Evolutionary conservation across 2,329 filamentous ascomycete species (phyloP), one percentile per base, ranked within the genome.

Genomic region (Scytalidium lignicola): DNA sequence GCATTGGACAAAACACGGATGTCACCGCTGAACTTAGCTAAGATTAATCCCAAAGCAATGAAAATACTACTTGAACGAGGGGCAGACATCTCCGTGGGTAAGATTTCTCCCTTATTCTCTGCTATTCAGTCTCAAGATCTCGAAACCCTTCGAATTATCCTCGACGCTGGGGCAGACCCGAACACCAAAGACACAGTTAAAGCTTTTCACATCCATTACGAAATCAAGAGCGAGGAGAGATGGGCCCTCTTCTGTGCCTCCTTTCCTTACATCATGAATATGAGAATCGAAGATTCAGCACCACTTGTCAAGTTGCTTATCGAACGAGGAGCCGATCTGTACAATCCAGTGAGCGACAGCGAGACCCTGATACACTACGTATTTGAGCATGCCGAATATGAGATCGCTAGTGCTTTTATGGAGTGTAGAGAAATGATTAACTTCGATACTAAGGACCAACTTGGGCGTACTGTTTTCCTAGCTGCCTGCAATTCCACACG

Each of bases 381-480:
- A 10, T 54, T 54, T 46, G 54, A 56, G 42, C 43, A 56, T 29
- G 51, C 29, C 5, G 37, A 47, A n/a, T 50, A 51, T n/a, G 48
- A 51, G 44, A 52, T 48, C 10, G 37, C 51, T 12, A 15, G 22
- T 22, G 42, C 47, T n/a, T 55, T 50, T 40, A 41, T 57, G 4
- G 55, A 57, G 21, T 50, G 41, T 18, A 21, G 47, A 3, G 12
- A 44, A 13, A 46, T 45, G n/a, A 54, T 59, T 29, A 48, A 60
- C 51, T 58, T 59, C 48, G 52, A 58, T 39, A 39, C 40, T n/a
- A 51, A 50, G 29, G 59, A 60, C 21, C 41, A 48, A 19, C 32
- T 43, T 7, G 55, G 57, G 10, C 32, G 55, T 12, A 59, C 55
- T 3, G 48, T 59, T 21, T 49, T 62, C 28, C 47, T 56, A n/a